Evolutionary conservation across 306 rosid genomes (phyloP).

Genomic region (Fagus sylvatica): DNA sequence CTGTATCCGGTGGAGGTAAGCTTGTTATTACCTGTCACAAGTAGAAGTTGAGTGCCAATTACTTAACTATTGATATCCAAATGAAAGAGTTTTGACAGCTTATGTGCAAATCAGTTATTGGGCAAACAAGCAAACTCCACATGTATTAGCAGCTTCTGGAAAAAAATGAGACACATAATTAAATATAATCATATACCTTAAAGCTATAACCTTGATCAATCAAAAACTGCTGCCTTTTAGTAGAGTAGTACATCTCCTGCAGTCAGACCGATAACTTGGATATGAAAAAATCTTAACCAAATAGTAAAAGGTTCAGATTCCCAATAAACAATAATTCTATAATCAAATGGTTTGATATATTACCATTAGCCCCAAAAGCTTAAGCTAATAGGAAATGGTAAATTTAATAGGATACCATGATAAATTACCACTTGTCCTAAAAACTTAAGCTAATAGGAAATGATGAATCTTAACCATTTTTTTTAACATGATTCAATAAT

Average conservation of each 20-base stretch:
- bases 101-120: slow-evolving; percentile 13
- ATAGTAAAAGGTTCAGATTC: not conserved
- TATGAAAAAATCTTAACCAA: not conserved
- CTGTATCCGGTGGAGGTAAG: slow-evolving; percentile 89
- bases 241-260: slow-evolving; percentile 98
- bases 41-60: slow-evolving; percentile 16
- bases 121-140: not conserved
- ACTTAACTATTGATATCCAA: slow-evolving; percentile 13
- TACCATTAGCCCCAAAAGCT: no score
- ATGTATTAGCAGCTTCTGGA: not conserved
- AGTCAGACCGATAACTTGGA: slow-evolving; percentile 20
- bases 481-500: not conserved
- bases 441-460: no score
- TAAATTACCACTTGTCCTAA: no score
- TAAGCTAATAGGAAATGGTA: no score
- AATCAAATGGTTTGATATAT: not conserved
- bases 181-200: slow-evolving; percentile 54
- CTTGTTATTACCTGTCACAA: slow-evolving; percentile 83
- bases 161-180: slow-evolving; percentile 1
- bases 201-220: slow-evolving; percentile 99
- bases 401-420: not conserved
- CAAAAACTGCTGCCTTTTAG: slow-evolving; percentile 94
- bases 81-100: slow-evolving; percentile 12
- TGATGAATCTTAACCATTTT: no score
- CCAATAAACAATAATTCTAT: not conserved